Evolutionary conservation across 768 basidiomycete genomes (phyloP), one percentile per base, ranked within the genome.

Genomic region (Rubroboletus pulcherrimus): DNA sequence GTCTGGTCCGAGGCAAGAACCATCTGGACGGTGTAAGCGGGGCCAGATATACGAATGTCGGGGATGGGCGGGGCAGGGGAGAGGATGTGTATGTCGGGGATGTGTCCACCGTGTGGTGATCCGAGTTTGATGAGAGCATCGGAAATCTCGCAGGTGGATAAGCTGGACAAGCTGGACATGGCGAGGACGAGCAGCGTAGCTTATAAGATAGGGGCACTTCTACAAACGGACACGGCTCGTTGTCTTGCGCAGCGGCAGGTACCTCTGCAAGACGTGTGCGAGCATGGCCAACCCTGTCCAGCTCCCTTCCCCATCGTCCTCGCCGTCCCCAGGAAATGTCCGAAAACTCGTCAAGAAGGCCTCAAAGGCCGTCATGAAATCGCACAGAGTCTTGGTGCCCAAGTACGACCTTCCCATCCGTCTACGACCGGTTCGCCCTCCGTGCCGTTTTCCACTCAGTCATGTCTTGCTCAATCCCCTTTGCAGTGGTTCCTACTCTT

Each of bases 11-110:
- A 78, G 0, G 76, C 74, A 7, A 75, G 68, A 10, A 91, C 89
- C 83, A 95, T 90, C 72, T 84, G 78, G 38, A 96, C 92, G 1
- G 94, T 96, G 68, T 91, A 94, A 3, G 91, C 94, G 34, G 86
- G 88, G 2, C 86, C 90, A 64, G 88, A 90, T 45, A 86, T 69
- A 48, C 74, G 75, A 38, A 78, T 71, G 42, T 75, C 75, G 10
- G 74, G 49, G 3, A 59, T 58, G 0, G 73, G 30, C 1, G 29
- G 30, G 26, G 26, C 26, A 8, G 45, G 64, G 24, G 73, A 71
- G 4, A 82, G 75, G 73, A 81, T 72, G 51, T 79, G 72, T 11
- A 97, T 80, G 68, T 93, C 92, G 4, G 91, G 85, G n/a, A 97
- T 78, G 63, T 84, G 78, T 1, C 94, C 93, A 1, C 91, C 93